phyloP scores from a whole-genome alignment of 2,329 filamentous ascomycete genomes.

The Mariannaea elegans region DNA sequence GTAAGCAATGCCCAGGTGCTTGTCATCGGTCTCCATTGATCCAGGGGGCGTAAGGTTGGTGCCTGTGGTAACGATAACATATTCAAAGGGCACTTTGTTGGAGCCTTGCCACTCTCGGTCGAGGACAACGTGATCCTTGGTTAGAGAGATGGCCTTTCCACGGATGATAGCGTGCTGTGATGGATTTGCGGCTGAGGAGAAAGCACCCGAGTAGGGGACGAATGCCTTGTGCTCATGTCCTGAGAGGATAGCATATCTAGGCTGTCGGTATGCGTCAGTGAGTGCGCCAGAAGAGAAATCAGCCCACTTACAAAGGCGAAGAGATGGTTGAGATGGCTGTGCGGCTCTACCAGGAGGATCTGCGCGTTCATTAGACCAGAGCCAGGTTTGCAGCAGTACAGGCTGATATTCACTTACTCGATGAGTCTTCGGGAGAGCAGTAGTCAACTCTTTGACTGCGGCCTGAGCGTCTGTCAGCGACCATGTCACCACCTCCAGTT shows the following conservation, averaged over 20 bases:
- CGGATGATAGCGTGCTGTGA: slow-evolving; percentile 30
- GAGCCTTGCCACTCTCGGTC: slow-evolving; percentile 38
- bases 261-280: slow-evolving; percentile 31
- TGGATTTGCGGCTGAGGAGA: slow-evolving; percentile 29
- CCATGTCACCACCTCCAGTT: neutral
- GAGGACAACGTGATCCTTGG: slow-evolving; percentile 32
- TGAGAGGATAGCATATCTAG: slow-evolving; percentile 54
- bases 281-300: neutral
- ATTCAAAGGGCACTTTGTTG: slow-evolving; percentile 34
- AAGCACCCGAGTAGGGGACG: slow-evolving; percentile 53
- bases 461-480: slow-evolving; percentile 21
- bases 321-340: slow-evolving; percentile 60
- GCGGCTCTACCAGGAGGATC: slow-evolving; percentile 59
- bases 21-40: slow-evolving; percentile 37
- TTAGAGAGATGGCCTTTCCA: slow-evolving; percentile 27
- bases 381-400: too few species aligned
- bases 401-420: slow-evolving; percentile 16
- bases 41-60: slow-evolving; percentile 35
- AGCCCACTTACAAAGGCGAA: slow-evolving; percentile 52
- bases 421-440: slow-evolving; percentile 32
- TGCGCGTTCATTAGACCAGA: slow-evolving; percentile 11
- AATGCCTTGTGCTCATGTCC: slow-evolving; percentile 58
- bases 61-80: slow-evolving; percentile 33
- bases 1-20: slow-evolving; percentile 31
- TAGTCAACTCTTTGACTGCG: slow-evolving; percentile 36